Evolutionary conservation across 441 rosid genomes (phyloP), one percentile per base, ranked within the genome.

Genomic region (Corymbia calophylla): DNA sequence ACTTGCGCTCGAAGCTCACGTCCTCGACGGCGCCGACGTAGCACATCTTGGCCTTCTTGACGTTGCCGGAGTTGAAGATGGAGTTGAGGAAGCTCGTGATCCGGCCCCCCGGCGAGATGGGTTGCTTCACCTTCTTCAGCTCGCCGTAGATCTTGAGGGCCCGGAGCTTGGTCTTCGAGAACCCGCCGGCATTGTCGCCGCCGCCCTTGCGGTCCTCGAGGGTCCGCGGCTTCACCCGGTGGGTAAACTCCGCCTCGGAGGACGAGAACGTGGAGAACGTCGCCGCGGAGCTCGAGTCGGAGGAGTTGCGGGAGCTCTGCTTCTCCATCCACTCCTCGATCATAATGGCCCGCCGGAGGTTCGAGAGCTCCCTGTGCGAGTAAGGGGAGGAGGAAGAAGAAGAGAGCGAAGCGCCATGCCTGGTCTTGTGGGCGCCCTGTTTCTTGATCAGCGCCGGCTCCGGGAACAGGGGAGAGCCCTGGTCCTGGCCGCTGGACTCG

Each of bases 11-110:
- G 23, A 93, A 94, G 58, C 88, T 93, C 31, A 96, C 97, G n/a
- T 97, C 99, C 10, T 94, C 95, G 53, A 91, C 93, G 18, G 94
- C 95, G 21, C 96, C 94, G 23, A 90, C 81, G 6, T 97, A 94
- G 86, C 99, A 97, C 90, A 95, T 93, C 90, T 95, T 95, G 73
- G 94, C 97, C 86, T 96, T 97, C 93, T 96, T 97, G 18, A 91
- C 95, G 88, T 94, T 96, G n/a, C 95, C 95, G 10, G 94, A 90
- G 87, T 92, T 95, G 93, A 97, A 96, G 87, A 97, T 93, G 25
- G 97, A 96, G 92, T 95, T 97, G 25, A 97, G 88, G 91, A 97
- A 97, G 86, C 90, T 93, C 0, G 97, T 91, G 80, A 97, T 93
- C 81, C 97, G 95, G 9, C 93, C 95, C 7, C 98, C 96, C 0